These are phyloP conservation scores for Talaromyces stipitatus DNA, from an alignment of 495 filamentous ascomycete genomes.

Conservation along the genomic window DNA sequence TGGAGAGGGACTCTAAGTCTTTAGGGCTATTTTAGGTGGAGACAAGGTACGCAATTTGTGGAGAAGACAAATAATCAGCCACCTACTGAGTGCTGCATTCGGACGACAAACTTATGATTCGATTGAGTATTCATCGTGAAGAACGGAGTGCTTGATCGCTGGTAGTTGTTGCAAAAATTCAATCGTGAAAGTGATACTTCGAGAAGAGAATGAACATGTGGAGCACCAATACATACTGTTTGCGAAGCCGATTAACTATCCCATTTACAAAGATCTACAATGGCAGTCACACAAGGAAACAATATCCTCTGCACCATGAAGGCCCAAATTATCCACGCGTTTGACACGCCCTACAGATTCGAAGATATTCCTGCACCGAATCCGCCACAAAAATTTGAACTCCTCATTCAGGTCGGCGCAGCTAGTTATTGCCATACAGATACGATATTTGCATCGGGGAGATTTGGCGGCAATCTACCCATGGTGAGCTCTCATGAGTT, in stretches of 20 bases:
- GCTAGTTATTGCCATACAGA: constrained; percentile 58
- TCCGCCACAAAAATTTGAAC: constrained; percentile 26
- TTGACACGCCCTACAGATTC: constrained; percentile 42
- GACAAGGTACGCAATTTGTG: background rate
- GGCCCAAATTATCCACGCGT: constrained; percentile 14
- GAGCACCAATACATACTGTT: no score
- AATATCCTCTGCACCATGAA: background rate
- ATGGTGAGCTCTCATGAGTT: constrained; percentile 53
- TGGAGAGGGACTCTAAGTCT: background rate
- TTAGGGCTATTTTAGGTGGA: background rate
- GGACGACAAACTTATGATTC: background rate
- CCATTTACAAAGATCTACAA: background rate
- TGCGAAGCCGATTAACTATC: no score
- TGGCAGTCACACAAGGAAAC: background rate
- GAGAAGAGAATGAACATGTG: no score
- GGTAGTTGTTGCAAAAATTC: background rate
- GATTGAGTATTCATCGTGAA: background rate
- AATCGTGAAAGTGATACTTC: no score
- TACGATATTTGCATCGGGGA: constrained; percentile 37
- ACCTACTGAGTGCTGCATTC: background rate
- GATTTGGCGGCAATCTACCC: constrained; percentile 34
- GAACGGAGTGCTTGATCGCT: background rate
- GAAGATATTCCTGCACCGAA: constrained; percentile 37
- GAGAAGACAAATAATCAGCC: background rate
- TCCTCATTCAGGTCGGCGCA: constrained; percentile 51